Evolutionary conservation across 257 asterid species (phyloP), one percentile per base, ranked within the genome.

Genomic region (Scutellaria minor): DNA sequence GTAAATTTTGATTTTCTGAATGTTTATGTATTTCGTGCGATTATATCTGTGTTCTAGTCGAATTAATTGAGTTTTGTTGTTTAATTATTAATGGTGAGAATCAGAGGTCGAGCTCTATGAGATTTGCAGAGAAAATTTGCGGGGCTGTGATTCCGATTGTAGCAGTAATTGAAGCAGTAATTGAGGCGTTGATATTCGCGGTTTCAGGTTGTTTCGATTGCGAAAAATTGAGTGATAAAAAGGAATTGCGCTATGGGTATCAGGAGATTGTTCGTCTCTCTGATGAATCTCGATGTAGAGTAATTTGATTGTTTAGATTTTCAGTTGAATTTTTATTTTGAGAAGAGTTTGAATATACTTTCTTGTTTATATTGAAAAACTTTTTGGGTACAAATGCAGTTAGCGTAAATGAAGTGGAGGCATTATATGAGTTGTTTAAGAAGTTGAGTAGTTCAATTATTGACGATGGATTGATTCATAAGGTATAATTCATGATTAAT

Each of bases 391-490:
- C 10, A 11, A 41, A 42, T 83, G 84, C 91, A 91, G 98, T 91
- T 75, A 73, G 83, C 7, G 80, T 91, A 8, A 89, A 90, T 77
- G 98, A 93, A 78, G 81, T 93, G 70, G 97, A 91, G 76, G 96
- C 97, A 40, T 75, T 93, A 68, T 69, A 84, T 72, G 96, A 93
- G 90, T 69, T 93, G 84, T 93, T 84, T 78, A 91, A 93, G 84
- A 80, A 86, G 85, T 74, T 91, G 53, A 91, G 98, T 52, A 70
- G 98, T 64, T 87, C 94, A 0, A 87, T 93, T 56, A 85, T 89
- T 14, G 96, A 88, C 53, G 97, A 93, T n/a, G 98, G 96, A 8
- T 86, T 88, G 79, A 91, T 93, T 64, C 93, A 91, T 56, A 93
- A 93, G 96, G 97, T 86, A 68, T 13, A 50, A 18, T 22, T 69